phyloP scores from a whole-genome alignment of 2,329 filamentous ascomycete species.

The Niveomyces coronatus region DNA sequence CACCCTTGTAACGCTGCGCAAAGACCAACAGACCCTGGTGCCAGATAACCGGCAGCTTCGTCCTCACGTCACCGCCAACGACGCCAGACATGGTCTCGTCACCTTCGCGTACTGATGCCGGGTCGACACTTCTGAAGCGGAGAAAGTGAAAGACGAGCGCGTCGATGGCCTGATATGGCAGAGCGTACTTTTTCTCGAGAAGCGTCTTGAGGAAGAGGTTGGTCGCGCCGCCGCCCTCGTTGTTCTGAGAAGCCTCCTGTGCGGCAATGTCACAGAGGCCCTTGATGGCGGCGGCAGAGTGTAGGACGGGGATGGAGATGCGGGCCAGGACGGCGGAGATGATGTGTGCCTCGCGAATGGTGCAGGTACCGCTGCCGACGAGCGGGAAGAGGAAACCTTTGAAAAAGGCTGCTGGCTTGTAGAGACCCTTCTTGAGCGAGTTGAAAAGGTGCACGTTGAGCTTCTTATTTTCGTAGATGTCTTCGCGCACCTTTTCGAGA shows the following conservation, averaged over 20 bases:
- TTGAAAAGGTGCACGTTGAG: conserved; percentile 95
- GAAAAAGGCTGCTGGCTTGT: conserved; percentile 94
- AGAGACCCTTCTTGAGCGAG: conserved; percentile 78
- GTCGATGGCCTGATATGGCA: conserved; percentile 91
- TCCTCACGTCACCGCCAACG: conserved; percentile 39
- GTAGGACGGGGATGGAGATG: conserved; percentile 80
- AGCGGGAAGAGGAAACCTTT: conserved; percentile 92
- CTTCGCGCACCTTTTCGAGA: conserved; percentile 81
- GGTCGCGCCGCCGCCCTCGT: conserved; percentile 80
- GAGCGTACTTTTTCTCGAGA: conserved; percentile 91
- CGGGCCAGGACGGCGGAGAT: conserved; percentile 76
- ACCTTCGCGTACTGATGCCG: conserved; percentile 40
- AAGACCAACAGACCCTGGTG: conserved; percentile 90
- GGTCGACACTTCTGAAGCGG: conserved; percentile 66
- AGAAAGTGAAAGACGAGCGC: conserved; percentile 94
- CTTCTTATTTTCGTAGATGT: conserved; percentile 90
- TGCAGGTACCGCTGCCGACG: conserved; percentile 76
- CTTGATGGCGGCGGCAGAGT: conserved; percentile 85
- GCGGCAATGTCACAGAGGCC: conserved; percentile 90
- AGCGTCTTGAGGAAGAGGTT: conserved; percentile 93
- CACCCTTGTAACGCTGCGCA: conserved; percentile 87
- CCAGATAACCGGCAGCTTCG: conserved; percentile 83
- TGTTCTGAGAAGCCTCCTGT: conserved; percentile 72
- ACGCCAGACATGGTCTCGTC: conserved; percentile 43
- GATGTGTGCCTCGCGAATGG: conserved; percentile 83